phyloP scores from a whole-genome alignment of 192 early-diverging fungal genomes.

The Mortierella alpina region DNA sequence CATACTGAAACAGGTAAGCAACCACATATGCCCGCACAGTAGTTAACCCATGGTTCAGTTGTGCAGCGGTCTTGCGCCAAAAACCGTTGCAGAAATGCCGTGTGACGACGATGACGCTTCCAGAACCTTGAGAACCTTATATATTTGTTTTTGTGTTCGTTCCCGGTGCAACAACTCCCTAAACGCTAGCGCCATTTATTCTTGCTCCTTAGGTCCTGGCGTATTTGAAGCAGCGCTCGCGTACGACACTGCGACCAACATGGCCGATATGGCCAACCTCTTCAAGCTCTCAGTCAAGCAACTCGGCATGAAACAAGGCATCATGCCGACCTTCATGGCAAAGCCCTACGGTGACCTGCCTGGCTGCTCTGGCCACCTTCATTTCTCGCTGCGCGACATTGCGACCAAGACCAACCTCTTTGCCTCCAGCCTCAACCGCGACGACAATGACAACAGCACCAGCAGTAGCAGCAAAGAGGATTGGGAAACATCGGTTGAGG shows the following conservation, averaged over 20 bases:
- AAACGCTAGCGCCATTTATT: neutral
- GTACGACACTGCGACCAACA: constrained; percentile 68
- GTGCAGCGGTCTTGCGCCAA: too few relatives aligned
- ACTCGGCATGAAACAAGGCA: constrained; percentile 71
- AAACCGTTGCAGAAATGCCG: too few relatives aligned
- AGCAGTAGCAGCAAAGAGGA: neutral
- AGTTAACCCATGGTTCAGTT: too few relatives aligned
- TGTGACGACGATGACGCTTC: neutral
- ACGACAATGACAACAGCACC: neutral
- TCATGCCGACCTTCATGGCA: constrained; percentile 88
- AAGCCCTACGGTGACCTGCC: constrained; percentile 79
- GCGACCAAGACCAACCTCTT: constrained; percentile 64
- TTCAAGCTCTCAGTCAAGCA: constrained; percentile 84
- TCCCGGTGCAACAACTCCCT: neutral
- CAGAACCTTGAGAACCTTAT: too few relatives aligned
- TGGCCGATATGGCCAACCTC: constrained; percentile 78
- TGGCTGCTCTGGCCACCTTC: constrained; percentile 85
- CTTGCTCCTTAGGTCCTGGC: constrained; percentile 68
- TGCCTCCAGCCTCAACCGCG: constrained; percentile 13
- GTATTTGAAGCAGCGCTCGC: constrained; percentile 83
- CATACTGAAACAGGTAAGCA: constrained; percentile 81
- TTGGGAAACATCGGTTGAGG: constrained; percentile 42
- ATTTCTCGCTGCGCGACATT: constrained; percentile 72
- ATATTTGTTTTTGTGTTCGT: too few relatives aligned
- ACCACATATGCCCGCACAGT: too few relatives aligned